phyloP scores from a whole-genome alignment of 108 stramenopile species.

The Nitzschia putrida region DNA sequence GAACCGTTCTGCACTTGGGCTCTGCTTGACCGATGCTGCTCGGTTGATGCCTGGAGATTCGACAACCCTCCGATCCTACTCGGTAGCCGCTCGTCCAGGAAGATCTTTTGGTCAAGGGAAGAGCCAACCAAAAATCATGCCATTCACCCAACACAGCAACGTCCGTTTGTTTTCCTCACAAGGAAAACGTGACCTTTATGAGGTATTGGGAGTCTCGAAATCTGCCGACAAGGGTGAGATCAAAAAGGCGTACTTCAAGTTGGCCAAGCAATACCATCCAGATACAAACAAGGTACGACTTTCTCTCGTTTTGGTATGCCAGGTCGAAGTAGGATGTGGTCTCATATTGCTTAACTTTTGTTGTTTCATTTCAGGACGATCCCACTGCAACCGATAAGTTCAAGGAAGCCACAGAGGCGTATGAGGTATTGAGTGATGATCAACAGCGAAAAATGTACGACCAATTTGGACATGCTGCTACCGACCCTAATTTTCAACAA shows the following conservation, averaged over 20 bases:
- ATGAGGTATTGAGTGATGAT: conserved; percentile 92
- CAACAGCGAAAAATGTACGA: conserved; percentile 88
- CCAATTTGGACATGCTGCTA: conserved; percentile 89
- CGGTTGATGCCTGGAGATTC: too few relatives aligned
- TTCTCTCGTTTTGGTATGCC: not conserved
- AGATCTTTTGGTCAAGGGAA: too few relatives aligned
- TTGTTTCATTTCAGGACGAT: conserved; percentile 47
- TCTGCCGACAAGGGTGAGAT: conserved; percentile 83
- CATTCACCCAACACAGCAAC: not conserved
- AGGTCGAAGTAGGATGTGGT: too few relatives aligned
- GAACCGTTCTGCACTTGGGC: too few relatives aligned
- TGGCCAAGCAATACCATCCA: conserved; percentile 96
- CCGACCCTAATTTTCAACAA: conserved; percentile 80
- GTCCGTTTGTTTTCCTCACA: conserved; percentile 40
- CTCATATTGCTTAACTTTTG: not conserved
- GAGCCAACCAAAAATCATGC: not conserved
- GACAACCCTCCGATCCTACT: too few relatives aligned
- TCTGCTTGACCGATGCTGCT: too few relatives aligned
- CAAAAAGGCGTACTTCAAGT: conserved; percentile 90
- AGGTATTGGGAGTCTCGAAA: conserved; percentile 83
- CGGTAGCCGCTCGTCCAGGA: too few relatives aligned
- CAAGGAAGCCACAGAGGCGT: conserved; percentile 92
- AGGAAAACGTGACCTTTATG: conserved; percentile 92
- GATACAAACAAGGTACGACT: conserved; percentile 85
- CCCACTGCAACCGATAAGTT: conserved; percentile 75